Conservation (phyloP, 768 basidiomycete species). For the Termitomyces sp. region DNA sequence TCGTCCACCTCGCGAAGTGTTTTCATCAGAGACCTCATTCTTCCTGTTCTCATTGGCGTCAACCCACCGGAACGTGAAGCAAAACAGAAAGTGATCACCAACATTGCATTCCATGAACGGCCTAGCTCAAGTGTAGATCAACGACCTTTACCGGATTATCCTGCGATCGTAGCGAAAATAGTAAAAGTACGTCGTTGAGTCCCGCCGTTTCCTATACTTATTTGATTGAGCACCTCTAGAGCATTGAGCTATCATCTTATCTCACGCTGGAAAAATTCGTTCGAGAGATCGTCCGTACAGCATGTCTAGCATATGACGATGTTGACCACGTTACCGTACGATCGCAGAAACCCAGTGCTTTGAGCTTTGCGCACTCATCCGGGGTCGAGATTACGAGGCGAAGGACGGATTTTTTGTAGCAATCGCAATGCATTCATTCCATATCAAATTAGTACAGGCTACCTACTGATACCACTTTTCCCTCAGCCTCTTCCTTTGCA, state of each 20-base stretch:
- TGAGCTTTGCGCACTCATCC: conserved; percentile 64
- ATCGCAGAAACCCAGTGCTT: conserved; percentile 67
- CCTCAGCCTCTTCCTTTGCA: conserved; percentile 58
- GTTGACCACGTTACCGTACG: conserved; percentile 45
- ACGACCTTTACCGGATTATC: conserved; percentile 34
- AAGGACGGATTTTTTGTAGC: conserved; percentile 19
- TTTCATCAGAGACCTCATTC: conserved; percentile 41
- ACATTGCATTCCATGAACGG: conserved; percentile 42
- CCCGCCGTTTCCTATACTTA: neutral
- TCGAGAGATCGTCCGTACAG: conserved; percentile 38
- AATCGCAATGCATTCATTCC: neutral
- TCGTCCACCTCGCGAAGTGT: conserved; percentile 22
- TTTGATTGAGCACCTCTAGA: conserved; percentile 25
- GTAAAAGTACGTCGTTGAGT: conserved; percentile 22
- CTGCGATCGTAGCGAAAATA: conserved; percentile 30
- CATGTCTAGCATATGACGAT: conserved; percentile 27
- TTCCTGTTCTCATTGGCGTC: conserved; percentile 64
- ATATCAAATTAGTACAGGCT: neutral
- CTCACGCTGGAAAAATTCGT: conserved; percentile 63
- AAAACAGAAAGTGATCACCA: conserved; percentile 59
- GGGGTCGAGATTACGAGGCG: conserved; percentile 57
- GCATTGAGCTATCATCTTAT: conserved; percentile 46
- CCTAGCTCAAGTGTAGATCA: conserved; percentile 1
- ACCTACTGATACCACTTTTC: conserved; percentile 68
- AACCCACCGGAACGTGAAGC: conserved; percentile 65